Evolutionary conservation across 2,329 filamentous ascomycete genomes (phyloP), one percentile per base, ranked within the genome.

Genomic region (Cyanodermella asteris): DNA sequence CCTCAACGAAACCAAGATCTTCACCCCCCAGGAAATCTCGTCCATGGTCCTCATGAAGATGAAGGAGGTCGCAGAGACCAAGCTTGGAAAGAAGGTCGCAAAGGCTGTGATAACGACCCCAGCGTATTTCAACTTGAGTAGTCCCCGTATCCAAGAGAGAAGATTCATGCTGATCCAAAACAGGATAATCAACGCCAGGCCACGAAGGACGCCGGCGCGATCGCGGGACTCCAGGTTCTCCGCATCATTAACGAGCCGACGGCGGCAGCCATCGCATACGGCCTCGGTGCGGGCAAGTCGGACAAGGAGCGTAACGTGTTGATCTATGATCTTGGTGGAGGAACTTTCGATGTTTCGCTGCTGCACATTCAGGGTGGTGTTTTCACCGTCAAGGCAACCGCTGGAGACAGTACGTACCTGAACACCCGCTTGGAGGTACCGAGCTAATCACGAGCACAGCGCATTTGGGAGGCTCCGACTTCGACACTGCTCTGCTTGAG

Each of bases 241-340:
- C 82, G 87, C 68, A 94, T 97, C 62, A 94, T 97, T 63, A 97
- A 97, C 71, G 87, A 97, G 65, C 87, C 87, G 33, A 97, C 87
- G 36, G 87, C 87, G 41, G 87, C 87, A 34, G 87, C 87, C 43
- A 94, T 94, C 45, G 87, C 87, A 44, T 97, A 97, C 56, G 87
- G 87, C 68, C 76, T 97, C 34, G 82, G 82, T 48, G 65, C 78
- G 40, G 81, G 80, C 61, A 91, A 91, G 67, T 76, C 78, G 27
- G 76, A 77, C 54, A 91, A 91, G 68, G 87, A 94, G 69, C 80
- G 87, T 49, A 91, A 94, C 53, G 84, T 97, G 47, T 69, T 97
- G 41, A 94, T 97, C 64, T 97, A 94, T 66, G 87, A 97, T 72
- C 73, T 97, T 36, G 87, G 87, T 69, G 87, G 87, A 69, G 87